Conservation (phyloP, 495 filamentous ascomycete species). For the Elaphomyces granulatus region DNA sequence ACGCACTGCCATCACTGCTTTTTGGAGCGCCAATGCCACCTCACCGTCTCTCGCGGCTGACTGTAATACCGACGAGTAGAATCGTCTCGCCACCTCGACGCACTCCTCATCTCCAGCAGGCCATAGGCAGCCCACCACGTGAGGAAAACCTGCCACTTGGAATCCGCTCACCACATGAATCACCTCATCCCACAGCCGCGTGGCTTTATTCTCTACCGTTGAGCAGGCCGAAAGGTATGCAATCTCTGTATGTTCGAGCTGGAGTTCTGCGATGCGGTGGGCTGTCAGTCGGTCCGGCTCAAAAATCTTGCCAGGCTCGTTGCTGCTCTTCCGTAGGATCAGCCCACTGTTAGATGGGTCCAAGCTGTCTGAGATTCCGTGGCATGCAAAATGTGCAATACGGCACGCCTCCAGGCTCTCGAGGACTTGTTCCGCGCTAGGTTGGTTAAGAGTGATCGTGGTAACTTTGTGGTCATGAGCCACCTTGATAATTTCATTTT, state of each 20-base stretch:
- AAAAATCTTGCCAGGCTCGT: no score
- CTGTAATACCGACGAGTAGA: conserved; percentile 4
- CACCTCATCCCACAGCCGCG: conserved; percentile 14
- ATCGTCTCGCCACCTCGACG: conserved; percentile 5
- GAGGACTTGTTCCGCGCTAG: conserved; percentile 7
- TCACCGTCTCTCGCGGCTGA: background rate
- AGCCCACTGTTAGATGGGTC: conserved; percentile 13
- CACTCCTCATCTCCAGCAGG: conserved; percentile 5
- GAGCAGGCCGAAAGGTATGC: conserved; percentile 21
- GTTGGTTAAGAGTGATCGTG: conserved; percentile 3
- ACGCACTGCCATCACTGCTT: conserved; percentile 1
- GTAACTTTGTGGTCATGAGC: background rate
- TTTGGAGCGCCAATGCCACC: conserved; percentile 1
- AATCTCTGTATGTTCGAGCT: conserved; percentile 9
- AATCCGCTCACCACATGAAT: conserved; percentile 21
- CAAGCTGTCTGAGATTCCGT: conserved; percentile 8
- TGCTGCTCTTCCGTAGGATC: conserved; percentile 7
- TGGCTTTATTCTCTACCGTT: conserved; percentile 8
- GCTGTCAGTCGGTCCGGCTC: conserved; percentile 7
- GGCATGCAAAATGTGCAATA: conserved; percentile 18
- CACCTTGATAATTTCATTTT: background rate
- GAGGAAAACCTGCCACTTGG: conserved; percentile 20
- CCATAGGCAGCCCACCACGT: conserved; percentile 18
- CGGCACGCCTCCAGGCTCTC: conserved; percentile 6
- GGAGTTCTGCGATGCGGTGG: conserved; percentile 2